Evolutionary conservation across 345 rosid species (phyloP).

Genomic region (Erodium maritimum): DNA sequence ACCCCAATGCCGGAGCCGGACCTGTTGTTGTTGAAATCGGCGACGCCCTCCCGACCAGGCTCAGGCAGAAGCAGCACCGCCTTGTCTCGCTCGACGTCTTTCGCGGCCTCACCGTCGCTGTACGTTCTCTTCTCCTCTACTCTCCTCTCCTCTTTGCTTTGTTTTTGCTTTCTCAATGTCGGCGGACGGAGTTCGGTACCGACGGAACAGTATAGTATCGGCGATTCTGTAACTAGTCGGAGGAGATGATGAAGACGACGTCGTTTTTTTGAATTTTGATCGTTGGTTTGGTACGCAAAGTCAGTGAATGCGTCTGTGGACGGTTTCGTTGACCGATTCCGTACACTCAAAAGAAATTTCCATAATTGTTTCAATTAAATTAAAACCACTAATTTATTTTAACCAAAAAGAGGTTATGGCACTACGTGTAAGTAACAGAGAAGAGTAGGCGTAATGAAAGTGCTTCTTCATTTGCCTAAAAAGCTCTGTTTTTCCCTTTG

Average conservation of each 20-base stretch:
- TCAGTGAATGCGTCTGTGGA: neutral
- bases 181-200: neutral
- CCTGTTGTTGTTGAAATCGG: neutral
- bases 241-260: neutral
- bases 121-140: neutral
- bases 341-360: no score
- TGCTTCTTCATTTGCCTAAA: neutral
- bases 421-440: neutral
- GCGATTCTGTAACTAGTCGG: no score
- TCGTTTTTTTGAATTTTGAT: neutral
- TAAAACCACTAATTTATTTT: no score
- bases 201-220: neutral
- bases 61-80: conserved; percentile 1
- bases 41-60: neutral
- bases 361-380: no score
- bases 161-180: neutral
- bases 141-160: neutral
- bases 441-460: neutral
- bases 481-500: neutral
- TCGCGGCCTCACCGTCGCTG: conserved; percentile 13
- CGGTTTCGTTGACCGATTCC: neutral
- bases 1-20: neutral
- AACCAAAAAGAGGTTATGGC: no score
- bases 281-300: no score
- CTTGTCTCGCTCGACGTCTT: conserved; percentile 12